Conservation (phyloP, 805 yeast species). For the Zygoascus flipseniorum region DNA sequence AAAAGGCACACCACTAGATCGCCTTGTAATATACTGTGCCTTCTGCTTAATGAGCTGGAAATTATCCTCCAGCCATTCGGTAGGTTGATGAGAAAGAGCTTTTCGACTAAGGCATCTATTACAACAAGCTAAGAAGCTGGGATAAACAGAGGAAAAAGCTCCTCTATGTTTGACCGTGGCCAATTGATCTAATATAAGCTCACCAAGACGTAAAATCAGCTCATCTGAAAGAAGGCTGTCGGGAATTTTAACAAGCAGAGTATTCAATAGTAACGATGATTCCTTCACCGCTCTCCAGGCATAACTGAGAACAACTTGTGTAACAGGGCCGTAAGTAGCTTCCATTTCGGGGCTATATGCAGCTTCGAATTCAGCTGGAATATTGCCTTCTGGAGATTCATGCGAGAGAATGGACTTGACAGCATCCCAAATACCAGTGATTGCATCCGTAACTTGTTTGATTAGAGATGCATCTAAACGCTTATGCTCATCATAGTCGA, state of each 20-base stretch:
- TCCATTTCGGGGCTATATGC: conserved; percentile 18
- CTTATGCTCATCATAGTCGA: conserved; percentile 11
- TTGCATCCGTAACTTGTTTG: conserved; percentile 10
- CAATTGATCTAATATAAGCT: conserved; percentile 54
- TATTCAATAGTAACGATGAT: conserved; percentile 47
- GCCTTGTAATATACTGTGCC: conserved; percentile 67
- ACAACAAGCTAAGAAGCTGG: conserved; percentile 66
- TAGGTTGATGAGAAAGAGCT: conserved; percentile 35
- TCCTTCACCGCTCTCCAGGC: conserved; percentile 84
- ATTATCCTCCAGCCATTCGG: conserved; percentile 52
- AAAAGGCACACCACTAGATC: conserved; percentile 90
- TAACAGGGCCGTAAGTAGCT: conserved; percentile 28
- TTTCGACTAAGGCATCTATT: conserved; percentile 37
- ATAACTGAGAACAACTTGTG: conserved; percentile 46
- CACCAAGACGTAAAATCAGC: conserved; percentile 37
- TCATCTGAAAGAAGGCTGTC: conserved; percentile 20
- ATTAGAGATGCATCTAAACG: conserved; percentile 16
- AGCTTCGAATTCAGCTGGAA: conserved; percentile 34
- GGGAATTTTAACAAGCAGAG: conserved; percentile 32
- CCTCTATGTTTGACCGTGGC: conserved; percentile 79
- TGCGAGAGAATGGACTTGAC: conserved; percentile 46
- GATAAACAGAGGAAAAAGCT: conserved; percentile 82
- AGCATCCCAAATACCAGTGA: conserved; percentile 35
- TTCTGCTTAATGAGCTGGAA: conserved; percentile 43
- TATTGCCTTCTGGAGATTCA: conserved; percentile 64